A percentile compares a stretch with the other conserved stretches of the same genome.
phyloP scores from a whole-genome alignment of 331 rosid genomes.

The Cydonia oblonga region DNA sequence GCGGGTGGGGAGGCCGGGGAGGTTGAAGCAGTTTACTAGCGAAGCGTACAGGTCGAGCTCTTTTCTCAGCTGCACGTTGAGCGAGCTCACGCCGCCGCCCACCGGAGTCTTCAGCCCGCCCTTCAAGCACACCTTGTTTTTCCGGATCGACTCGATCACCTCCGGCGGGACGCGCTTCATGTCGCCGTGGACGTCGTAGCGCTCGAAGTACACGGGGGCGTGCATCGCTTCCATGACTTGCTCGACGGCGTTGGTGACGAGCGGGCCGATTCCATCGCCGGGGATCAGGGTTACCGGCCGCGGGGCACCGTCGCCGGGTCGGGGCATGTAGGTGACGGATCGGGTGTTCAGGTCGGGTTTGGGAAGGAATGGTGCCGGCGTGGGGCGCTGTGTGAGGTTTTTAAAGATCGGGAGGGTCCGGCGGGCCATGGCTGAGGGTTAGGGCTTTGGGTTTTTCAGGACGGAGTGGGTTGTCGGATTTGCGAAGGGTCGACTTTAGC shows the following conservation, averaged over 20 bases:
- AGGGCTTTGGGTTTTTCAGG: not conserved
- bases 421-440: constrained; percentile 27
- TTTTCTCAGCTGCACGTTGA: constrained; percentile 70
- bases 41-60: constrained; percentile 87
- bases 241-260: constrained; percentile 74
- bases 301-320: constrained; percentile 47
- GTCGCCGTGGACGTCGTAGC: constrained; percentile 64
- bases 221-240: constrained; percentile 94
- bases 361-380: not conserved
- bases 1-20: constrained; percentile 67
- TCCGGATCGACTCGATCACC: constrained; percentile 66
- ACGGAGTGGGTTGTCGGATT: not conserved
- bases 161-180: constrained; percentile 56
- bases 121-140: constrained; percentile 78
- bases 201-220: constrained; percentile 76
- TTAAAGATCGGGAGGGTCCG: constrained; percentile 26
- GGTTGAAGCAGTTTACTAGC: constrained; percentile 71
- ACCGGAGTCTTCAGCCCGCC: constrained; percentile 73
- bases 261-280: constrained; percentile 84
- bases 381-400: constrained; percentile 12
- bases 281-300: constrained; percentile 74
- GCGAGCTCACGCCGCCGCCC: constrained; percentile 87
- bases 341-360: constrained; percentile 19
- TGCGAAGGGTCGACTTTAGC: not conserved
- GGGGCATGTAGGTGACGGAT: constrained; percentile 19